Conservation (phyloP, 176 grass and related monocot species). For the Neostapfia colusana region DNA sequence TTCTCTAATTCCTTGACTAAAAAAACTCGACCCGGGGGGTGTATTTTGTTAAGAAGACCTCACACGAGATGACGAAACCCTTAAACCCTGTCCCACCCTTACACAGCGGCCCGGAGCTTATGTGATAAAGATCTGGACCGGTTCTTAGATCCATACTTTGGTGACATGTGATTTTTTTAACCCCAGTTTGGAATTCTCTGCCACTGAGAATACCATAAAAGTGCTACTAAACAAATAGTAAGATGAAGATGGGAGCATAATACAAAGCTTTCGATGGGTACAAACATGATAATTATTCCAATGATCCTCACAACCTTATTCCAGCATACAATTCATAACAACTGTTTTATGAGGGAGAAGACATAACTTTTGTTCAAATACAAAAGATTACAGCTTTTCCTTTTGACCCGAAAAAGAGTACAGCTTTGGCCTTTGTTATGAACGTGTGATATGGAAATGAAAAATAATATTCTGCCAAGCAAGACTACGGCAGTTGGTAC, state of each 20-base stretch:
- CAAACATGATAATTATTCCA: neutral
- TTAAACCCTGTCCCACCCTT: no score
- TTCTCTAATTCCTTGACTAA: neutral
- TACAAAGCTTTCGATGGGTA: neutral
- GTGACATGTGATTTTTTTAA: no score
- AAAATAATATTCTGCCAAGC: neutral
- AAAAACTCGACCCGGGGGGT: no score
- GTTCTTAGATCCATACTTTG: no score
- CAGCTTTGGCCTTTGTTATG: neutral
- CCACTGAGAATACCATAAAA: no score
- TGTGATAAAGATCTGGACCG: no score
- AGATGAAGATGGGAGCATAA: neutral
- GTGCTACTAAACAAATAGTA: constrained; percentile 12
- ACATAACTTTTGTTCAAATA: neutral
- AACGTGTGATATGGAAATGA: neutral
- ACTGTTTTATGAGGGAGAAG: neutral
- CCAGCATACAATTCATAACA: constrained; percentile 14
- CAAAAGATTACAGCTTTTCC: neutral
- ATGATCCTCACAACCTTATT: constrained; percentile 4
- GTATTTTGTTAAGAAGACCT: no score
- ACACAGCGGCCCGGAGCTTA: no score
- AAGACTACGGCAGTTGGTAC: neutral
- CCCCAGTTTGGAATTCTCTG: no score
- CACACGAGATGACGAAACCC: no score
- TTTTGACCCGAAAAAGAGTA: neutral